Evolutionary conservation across 2,329 filamentous ascomycete genomes (phyloP).

Genomic region (Dothideomycetes sp.): DNA sequence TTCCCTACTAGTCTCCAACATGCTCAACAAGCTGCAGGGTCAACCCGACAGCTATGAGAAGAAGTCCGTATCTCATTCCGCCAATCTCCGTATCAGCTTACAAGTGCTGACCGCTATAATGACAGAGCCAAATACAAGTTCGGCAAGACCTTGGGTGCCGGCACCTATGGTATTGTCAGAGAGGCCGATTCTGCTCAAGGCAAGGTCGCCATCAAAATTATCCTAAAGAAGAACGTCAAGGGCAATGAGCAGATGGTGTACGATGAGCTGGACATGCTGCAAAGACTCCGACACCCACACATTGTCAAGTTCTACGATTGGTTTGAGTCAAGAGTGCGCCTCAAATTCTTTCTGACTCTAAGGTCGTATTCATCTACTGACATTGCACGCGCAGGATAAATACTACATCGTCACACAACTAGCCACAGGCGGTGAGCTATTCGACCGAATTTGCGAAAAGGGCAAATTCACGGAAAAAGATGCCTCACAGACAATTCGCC

Average conservation of each 20-base stretch:
- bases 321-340: constrained; percentile 87
- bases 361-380: constrained; percentile 2
- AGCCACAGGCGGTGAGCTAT: constrained; percentile 89
- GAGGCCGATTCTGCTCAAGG: constrained; percentile 78
- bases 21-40: constrained; percentile 92
- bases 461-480: constrained; percentile 99
- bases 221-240: constrained; percentile 97
- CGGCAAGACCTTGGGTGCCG: constrained; percentile 85
- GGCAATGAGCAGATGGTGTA: constrained; percentile 98
- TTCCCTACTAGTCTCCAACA: constrained; percentile 56
- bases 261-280: constrained; percentile 89
- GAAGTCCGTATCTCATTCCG: constrained; percentile 53
- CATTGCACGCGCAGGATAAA: constrained; percentile 61
- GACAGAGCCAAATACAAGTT: constrained; percentile 76
- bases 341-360: neutral
- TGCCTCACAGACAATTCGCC: constrained; percentile 86
- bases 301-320: constrained; percentile 97
- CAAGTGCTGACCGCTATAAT: constrained; percentile 10
- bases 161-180: constrained; percentile 95
- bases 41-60: constrained; percentile 98
- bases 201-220: constrained; percentile 96
- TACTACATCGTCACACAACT: constrained; percentile 98
- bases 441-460: constrained; percentile 95
- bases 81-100: neutral
- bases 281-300: constrained; percentile 81